Base-by-base conservation (phyloP, 352 stramenopile genomes). In the Phytopythium helicoides region DNA sequence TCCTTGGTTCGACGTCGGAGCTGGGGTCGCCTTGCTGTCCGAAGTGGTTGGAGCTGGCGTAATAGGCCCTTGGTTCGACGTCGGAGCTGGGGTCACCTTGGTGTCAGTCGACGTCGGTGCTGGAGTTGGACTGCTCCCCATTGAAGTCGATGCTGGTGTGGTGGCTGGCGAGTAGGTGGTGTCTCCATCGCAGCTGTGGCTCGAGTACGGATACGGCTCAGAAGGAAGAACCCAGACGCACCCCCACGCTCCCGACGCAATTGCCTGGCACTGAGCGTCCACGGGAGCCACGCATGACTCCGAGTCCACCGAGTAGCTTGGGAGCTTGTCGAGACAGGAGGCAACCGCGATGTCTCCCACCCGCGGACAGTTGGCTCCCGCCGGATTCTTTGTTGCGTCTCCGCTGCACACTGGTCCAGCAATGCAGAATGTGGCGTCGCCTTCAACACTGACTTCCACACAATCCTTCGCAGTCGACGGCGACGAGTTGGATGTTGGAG, bases 381-480 rank as follows among this genome's bases (percentile, higher is more conserved):
- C 39, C 1, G 69, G 72, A 18, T 59, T 44, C 1, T 44, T 31
- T 3, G 35, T 16, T 8, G 56, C 72, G 3, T 56, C 44, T 18
- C 72, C 69, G 23, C 55, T 64, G 54, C 73, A 83, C 5, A 74
- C 19, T 1, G 55, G 47, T 6, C 68, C 73, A 39, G 57, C 37
- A 26, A 81, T 54, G 45, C 66, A 72, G 47, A 72, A 81, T 0
- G 65, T 76, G 21, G 70, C 73, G 52, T 81, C 73, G 9, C 42
- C 52, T 35, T 59, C 56, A 19, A 82, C 62, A 28, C 63, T 73
- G 7, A 80, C 59, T 6, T 79, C 40, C 1, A 45, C 75, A 56
- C 68, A 82, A 2, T 61, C 51, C 12, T 42, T 12, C 16, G 37
- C 19, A 4, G 10, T 16, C 16, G 37, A 10, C 5, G 37, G 37